Evolutionary conservation across 2,329 filamentous ascomycete genomes (phyloP).

Genomic region (Aspergillus sp.): DNA sequence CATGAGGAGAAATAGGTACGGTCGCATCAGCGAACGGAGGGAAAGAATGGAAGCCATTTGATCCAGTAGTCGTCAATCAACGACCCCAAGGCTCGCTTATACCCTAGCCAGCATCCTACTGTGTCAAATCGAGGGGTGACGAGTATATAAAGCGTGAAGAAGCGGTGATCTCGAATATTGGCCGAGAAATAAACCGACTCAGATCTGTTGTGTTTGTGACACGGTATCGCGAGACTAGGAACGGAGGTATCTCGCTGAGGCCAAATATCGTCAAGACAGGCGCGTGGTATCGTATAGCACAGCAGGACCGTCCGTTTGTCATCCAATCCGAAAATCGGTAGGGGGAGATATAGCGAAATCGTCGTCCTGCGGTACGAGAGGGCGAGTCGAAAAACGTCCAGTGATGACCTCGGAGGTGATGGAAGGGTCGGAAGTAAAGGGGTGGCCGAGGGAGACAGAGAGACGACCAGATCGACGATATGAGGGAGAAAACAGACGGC

Average conservation of each 20-base stretch:
- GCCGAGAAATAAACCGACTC: background rate
- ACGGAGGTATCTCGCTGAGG: background rate
- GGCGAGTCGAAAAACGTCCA: background rate
- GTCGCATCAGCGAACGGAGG: slow-evolving; percentile 21
- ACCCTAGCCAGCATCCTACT: slow-evolving; percentile 33
- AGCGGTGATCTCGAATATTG: background rate
- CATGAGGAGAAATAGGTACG: slow-evolving; percentile 26
- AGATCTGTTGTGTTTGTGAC: background rate
- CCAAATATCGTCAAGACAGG: slow-evolving; percentile 3
- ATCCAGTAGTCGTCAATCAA: slow-evolving; percentile 16
- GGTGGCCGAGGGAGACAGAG: slow-evolving; percentile 3
- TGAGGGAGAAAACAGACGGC: background rate
- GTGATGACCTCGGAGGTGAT: background rate
- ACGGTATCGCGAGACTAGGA: background rate
- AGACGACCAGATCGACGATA: slow-evolving; percentile 3
- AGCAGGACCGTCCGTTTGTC: background rate
- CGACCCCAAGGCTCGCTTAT: slow-evolving; percentile 28
- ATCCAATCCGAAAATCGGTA: background rate
- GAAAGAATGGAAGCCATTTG: slow-evolving; percentile 27
- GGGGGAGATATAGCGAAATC: background rate
- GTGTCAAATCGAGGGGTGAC: slow-evolving; percentile 1
- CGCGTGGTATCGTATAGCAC: background rate
- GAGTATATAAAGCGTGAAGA: background rate
- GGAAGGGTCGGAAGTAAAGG: slow-evolving; percentile 8
- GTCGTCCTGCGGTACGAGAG: background rate